A percentile compares a stretch with the other conserved stretches of the same genome.
Evolutionary conservation across 805 yeast genomes (phyloP).

Genomic region (Priceomyces haplophilus): DNA sequence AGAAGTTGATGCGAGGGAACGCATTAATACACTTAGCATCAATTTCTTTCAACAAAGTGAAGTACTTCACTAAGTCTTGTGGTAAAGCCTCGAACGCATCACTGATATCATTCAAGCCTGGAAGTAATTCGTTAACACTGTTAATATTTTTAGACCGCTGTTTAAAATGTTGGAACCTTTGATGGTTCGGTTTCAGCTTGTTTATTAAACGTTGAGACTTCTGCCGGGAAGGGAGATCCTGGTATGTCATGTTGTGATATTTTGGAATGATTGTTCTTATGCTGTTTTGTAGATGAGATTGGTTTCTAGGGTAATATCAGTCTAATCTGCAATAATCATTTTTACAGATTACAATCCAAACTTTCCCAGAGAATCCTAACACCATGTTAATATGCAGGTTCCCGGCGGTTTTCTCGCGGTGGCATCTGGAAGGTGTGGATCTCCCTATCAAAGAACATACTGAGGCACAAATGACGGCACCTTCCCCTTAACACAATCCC

Average conservation of each 20-base stretch:
- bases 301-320: too few species aligned
- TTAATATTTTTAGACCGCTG: slow-evolving; percentile 31
- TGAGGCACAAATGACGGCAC: too few species aligned
- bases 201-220: slow-evolving; percentile 23
- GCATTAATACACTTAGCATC: slow-evolving; percentile 88
- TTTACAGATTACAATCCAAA: too few species aligned
- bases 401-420: too few species aligned
- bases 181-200: slow-evolving; percentile 10
- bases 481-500: too few species aligned
- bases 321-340: too few species aligned
- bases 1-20: slow-evolving; percentile 60
- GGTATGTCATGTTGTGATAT: slow-evolving; percentile 7
- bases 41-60: slow-evolving; percentile 85
- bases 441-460: too few species aligned
- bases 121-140: slow-evolving; percentile 43
- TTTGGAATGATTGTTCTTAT: neutral
- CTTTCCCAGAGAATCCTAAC: too few species aligned
- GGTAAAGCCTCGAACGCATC: slow-evolving; percentile 94
- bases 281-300: neutral
- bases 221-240: slow-evolving; percentile 26
- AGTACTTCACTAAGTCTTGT: slow-evolving; percentile 72
- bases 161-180: slow-evolving; percentile 31
- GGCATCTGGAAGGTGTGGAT: too few species aligned
- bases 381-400: too few species aligned
- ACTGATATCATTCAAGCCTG: slow-evolving; percentile 87